Conservation (phyloP, 768 basidiomycete genomes). For the Lactarius psammicola region DNA sequence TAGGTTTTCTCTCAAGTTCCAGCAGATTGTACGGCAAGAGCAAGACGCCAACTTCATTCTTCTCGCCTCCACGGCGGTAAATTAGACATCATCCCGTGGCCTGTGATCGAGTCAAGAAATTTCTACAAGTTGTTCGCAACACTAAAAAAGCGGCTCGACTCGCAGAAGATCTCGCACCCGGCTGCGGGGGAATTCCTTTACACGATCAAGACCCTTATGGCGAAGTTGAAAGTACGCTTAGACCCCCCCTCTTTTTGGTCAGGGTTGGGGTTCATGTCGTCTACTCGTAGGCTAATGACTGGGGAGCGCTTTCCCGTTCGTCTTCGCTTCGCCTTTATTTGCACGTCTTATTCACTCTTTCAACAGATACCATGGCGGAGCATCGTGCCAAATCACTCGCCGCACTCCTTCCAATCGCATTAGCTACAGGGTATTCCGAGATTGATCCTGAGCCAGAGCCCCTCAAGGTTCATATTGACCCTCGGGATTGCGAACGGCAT, state of each 20-base stretch:
- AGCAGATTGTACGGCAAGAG: conserved; percentile 59
- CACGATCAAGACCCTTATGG: conserved; percentile 22
- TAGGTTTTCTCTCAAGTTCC: conserved; percentile 57
- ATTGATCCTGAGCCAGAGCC: conserved; percentile 46
- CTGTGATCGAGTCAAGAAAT: conserved; percentile 58
- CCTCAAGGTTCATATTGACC: conserved; percentile 44
- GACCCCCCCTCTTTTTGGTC: background rate
- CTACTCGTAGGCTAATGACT: conserved; percentile 52
- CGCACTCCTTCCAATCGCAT: conserved; percentile 45
- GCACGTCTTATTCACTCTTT: background rate
- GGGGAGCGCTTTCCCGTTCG: conserved; percentile 65
- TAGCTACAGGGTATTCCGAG: conserved; percentile 49
- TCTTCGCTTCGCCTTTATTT: conserved; percentile 9
- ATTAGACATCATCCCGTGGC: conserved; percentile 62
- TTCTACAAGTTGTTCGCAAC: conserved; percentile 55
- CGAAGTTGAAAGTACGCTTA: conserved; percentile 16
- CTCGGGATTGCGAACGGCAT: too few relatives aligned
- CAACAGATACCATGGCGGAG: conserved; percentile 48
- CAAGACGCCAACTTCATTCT: conserved; percentile 63
- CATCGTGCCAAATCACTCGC: conserved; percentile 43
- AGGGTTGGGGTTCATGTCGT: background rate
- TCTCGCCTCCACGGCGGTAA: conserved; percentile 56
- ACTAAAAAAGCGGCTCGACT: conserved; percentile 48
- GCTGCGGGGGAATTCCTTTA: conserved; percentile 52
- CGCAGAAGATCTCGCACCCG: conserved; percentile 48